These are phyloP conservation scores for Cajanus cajan DNA, from an alignment of 306 rosid genomes.

Conservation along the genomic window DNA sequence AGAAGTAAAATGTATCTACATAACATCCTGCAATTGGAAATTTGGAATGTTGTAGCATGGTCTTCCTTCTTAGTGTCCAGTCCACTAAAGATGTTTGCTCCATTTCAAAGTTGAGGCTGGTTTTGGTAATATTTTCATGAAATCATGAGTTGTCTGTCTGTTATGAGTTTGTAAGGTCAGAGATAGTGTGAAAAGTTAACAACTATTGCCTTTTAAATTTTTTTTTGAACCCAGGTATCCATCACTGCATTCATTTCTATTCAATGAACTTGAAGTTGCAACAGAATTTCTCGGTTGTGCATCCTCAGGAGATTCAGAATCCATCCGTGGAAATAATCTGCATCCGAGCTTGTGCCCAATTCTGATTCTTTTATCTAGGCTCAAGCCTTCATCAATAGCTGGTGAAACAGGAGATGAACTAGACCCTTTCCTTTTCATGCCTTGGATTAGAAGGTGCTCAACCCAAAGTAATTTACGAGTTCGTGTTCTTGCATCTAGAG, in stretches of 20 bases:
- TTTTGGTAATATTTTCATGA: constrained; percentile 19
- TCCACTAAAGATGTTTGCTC: not conserved
- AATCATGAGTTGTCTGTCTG: not conserved
- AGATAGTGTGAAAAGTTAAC: not conserved
- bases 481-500: constrained; percentile 95
- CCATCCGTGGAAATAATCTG: constrained; percentile 65
- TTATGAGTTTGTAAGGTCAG: not conserved
- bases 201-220: not conserved
- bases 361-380: constrained; percentile 83
- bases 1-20: not conserved
- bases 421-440: constrained; percentile 88
- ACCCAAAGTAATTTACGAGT: constrained; percentile 84
- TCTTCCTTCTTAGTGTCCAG: not conserved
- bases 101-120: not conserved
- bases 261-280: constrained; percentile 81
- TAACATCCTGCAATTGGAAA: not conserved
- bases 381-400: constrained; percentile 87
- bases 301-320: constrained; percentile 51
- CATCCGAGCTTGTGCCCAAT: constrained; percentile 98
- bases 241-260: constrained; percentile 73
- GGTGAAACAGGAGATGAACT: constrained; percentile 84
- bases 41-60: not conserved
- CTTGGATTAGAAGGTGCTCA: constrained; percentile 82
- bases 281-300: constrained; percentile 61
- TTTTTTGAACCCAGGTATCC: constrained; percentile 69